Evolutionary conservation across 768 basidiomycete genomes (phyloP).

Genomic region (Daedaleopsis nitida): DNA sequence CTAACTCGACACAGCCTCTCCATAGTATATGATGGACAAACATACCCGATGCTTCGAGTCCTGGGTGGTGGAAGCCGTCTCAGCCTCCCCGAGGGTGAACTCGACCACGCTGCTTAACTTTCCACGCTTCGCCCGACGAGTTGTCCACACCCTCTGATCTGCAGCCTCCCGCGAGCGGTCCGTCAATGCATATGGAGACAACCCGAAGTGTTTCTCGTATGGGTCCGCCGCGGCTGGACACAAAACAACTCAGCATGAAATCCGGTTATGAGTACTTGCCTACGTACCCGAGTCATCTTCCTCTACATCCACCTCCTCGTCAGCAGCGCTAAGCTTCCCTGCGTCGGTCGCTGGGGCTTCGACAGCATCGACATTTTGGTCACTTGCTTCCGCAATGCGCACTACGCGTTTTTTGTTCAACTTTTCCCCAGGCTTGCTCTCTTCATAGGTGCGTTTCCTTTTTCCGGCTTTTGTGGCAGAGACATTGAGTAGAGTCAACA

Average conservation of each 20-base stretch:
- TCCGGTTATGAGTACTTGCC: no score
- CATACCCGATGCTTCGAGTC: constrained; percentile 5
- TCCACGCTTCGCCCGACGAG: constrained; percentile 48
- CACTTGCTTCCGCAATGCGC: constrained; percentile 22
- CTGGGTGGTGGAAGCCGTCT: constrained; percentile 2
- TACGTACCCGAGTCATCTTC: constrained; percentile 19
- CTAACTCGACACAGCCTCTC: no score
- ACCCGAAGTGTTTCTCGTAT: constrained; percentile 79
- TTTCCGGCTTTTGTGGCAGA: constrained; percentile 76
- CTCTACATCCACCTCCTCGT: constrained; percentile 9
- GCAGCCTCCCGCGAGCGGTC: constrained; percentile 51
- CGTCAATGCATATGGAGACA: constrained; percentile 52
- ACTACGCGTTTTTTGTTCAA: constrained; percentile 65
- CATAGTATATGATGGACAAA: background rate
- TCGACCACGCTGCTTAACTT: constrained; percentile 60
- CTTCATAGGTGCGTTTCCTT: constrained; percentile 42
- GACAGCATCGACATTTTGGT: constrained; percentile 2
- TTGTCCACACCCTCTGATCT: constrained; percentile 60
- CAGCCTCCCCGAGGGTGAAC: constrained; percentile 47
- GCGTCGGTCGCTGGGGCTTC: no score
- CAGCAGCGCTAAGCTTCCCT: constrained; percentile 6
- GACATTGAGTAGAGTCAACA: constrained; percentile 88
- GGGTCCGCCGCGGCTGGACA: constrained; percentile 34
- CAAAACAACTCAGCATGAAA: no score
- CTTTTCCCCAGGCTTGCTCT: constrained; percentile 49